Evolutionary conservation across 768 basidiomycete genomes (phyloP).

Genomic region (Suillus discolor): DNA sequence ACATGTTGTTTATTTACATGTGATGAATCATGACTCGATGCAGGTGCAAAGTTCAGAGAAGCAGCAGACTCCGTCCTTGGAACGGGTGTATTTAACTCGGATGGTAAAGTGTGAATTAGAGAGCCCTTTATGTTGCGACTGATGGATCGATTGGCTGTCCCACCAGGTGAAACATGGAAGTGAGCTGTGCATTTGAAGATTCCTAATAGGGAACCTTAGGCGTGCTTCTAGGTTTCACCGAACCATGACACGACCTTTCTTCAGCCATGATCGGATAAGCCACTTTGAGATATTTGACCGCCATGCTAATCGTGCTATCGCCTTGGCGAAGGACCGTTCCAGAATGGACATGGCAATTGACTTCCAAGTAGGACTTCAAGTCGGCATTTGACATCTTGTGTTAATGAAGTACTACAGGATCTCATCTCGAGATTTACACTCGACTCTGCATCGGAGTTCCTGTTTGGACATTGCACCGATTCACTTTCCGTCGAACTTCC

Average conservation of each 20-base stretch:
- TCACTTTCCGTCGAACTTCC: slow-evolving; percentile 40
- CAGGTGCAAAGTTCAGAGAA: slow-evolving; percentile 36
- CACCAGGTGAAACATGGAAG: slow-evolving; percentile 71
- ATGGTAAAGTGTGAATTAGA: too few species aligned
- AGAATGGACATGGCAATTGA: slow-evolving; percentile 42
- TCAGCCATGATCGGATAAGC: slow-evolving; percentile 58
- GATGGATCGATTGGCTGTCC: slow-evolving; percentile 8
- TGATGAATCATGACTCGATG: not conserved
- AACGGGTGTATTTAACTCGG: slow-evolving; percentile 52
- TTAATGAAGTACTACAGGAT: slow-evolving; percentile 33
- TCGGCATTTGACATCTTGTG: not conserved
- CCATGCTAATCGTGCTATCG: slow-evolving; percentile 51
- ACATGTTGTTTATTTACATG: not conserved
- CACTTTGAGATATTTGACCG: slow-evolving; percentile 66
- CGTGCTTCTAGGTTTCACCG: slow-evolving; percentile 53
- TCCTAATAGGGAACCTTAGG: not conserved
- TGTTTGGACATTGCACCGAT: slow-evolving; percentile 48
- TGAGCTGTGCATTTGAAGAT: slow-evolving; percentile 27
- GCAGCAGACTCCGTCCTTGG: slow-evolving; percentile 42
- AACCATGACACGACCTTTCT: slow-evolving; percentile 70
- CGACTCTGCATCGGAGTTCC: slow-evolving; percentile 55
- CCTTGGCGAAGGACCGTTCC: slow-evolving; percentile 45
- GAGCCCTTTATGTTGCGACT: not conserved
- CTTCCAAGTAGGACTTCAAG: slow-evolving; percentile 47
- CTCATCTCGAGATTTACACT: slow-evolving; percentile 49